Evolutionary conservation across 2,329 filamentous ascomycete species (phyloP).

Genomic region (Lecanicillium sp.): DNA sequence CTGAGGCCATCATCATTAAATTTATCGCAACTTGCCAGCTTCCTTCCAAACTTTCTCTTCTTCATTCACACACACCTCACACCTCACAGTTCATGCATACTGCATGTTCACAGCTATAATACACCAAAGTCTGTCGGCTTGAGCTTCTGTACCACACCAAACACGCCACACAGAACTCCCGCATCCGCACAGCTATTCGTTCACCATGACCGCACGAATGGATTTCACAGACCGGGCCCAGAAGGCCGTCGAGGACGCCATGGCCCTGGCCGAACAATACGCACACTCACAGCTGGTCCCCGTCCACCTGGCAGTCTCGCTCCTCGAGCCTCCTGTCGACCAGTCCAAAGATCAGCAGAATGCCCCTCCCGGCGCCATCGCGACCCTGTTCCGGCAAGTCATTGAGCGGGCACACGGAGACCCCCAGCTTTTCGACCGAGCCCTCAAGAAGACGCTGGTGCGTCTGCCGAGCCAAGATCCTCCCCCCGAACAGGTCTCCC

Average conservation of each 20-base stretch:
- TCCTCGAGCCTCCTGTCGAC: constrained; percentile 70
- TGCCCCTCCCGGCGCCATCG: constrained; percentile 52
- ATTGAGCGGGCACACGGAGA: constrained; percentile 92
- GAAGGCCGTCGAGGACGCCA: constrained; percentile 83
- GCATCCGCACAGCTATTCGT: constrained; percentile 14
- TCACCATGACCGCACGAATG: constrained; percentile 67
- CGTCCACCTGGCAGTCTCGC: constrained; percentile 78
- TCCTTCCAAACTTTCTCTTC: background rate
- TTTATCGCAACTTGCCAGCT: constrained; percentile 1
- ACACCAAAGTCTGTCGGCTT: constrained; percentile 8
- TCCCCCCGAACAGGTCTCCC: constrained; percentile 79
- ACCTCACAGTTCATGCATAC: background rate
- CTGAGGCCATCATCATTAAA: constrained; percentile 17
- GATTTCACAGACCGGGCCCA: constrained; percentile 92
- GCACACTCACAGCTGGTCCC: constrained; percentile 86
- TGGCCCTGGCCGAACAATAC: constrained; percentile 82
- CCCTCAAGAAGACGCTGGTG: constrained; percentile 86
- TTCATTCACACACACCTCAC: constrained; percentile 4
- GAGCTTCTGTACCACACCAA: background rate
- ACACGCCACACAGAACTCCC: background rate
- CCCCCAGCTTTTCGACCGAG: constrained; percentile 77
- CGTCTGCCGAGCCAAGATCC: constrained; percentile 91
- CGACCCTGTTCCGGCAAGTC: constrained; percentile 90
- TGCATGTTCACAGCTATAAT: constrained; percentile 1
- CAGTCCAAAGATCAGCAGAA: constrained; percentile 81